Percentiles rank a stretch among this genome's conserved stretches.
Conservation (phyloP, 768 basidiomycete genomes). For the Tylopilus felleus region DNA sequence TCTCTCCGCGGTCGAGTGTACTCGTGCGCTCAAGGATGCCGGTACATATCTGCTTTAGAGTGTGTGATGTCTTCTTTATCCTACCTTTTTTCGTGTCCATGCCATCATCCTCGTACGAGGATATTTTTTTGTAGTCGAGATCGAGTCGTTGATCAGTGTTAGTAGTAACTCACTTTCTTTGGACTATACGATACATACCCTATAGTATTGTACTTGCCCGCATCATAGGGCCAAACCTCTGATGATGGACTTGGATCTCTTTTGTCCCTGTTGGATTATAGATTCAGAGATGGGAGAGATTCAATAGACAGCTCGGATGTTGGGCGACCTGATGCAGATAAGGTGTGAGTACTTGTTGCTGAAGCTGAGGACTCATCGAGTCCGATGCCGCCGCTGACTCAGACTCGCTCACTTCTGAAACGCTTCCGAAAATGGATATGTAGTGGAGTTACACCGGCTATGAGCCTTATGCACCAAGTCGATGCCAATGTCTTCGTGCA, state of each 20-base stretch:
- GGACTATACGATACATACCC: neutral
- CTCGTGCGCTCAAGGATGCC: neutral
- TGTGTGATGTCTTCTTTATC: neutral
- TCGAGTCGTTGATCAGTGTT: neutral
- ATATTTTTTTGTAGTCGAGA: neutral
- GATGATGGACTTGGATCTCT: neutral
- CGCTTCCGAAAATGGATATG: neutral
- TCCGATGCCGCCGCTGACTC: no score
- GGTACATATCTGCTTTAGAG: neutral
- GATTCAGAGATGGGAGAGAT: no score
- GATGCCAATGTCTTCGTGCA: neutral
- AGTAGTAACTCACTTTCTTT: neutral
- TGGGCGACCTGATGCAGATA: no score
- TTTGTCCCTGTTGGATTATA: neutral
- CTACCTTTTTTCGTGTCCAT: conserved; percentile 12
- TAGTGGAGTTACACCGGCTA: no score
- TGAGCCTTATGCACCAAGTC: no score
- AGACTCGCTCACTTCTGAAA: no score
- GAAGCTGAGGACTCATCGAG: no score
- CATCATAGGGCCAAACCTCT: neutral
- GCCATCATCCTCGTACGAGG: neutral
- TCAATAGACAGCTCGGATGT: no score
- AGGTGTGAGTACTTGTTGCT: no score
- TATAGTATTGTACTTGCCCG: neutral
- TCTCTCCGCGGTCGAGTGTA: neutral